These are phyloP conservation scores for Trichosporon ovoides DNA, from an alignment of 1,284 basidiomycete species.

Conservation along the genomic window DNA sequence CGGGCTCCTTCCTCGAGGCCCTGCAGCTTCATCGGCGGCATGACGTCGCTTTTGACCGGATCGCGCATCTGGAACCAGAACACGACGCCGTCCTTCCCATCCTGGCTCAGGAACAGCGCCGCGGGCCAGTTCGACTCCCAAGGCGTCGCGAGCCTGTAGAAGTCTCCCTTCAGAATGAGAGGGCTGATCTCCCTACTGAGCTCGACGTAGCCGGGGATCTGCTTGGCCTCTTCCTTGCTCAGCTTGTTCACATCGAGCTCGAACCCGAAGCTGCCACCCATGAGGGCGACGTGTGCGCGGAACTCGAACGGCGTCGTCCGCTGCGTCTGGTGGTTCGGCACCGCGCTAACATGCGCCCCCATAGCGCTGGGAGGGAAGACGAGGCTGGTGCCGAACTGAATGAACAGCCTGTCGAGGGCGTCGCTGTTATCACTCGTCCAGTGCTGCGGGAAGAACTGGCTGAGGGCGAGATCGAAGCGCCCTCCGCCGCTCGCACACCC, in stretches of 20 bases:
- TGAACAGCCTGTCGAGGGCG: slow-evolving; percentile 28
- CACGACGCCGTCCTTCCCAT: slow-evolving; percentile 7
- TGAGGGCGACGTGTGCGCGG: slow-evolving; percentile 40
- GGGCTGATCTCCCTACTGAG: slow-evolving; percentile 25
- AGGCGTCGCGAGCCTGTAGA: slow-evolving; percentile 25
- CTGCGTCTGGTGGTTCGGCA: slow-evolving; percentile 31
- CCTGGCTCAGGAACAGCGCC: slow-evolving; percentile 18
- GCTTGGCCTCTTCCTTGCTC: slow-evolving; percentile 16
- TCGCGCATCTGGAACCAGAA: slow-evolving; percentile 18
- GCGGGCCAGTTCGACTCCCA: slow-evolving; percentile 29
- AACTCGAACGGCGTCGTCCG: slow-evolving; percentile 32
- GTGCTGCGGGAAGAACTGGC: slow-evolving; percentile 31
- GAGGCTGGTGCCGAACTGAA: slow-evolving; percentile 33
- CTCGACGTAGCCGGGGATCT: slow-evolving; percentile 22
- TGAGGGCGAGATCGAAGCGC: slow-evolving; percentile 33
- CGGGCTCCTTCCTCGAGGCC: slow-evolving; percentile 16
- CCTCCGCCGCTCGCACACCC: slow-evolving; percentile 39
- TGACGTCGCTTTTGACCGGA: not conserved
- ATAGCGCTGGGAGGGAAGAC: slow-evolving; percentile 30
- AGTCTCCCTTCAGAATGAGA: slow-evolving; percentile 27
- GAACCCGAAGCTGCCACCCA: slow-evolving; percentile 36
- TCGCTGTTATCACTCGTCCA: slow-evolving; percentile 41
- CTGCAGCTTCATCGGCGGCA: slow-evolving; percentile 19
- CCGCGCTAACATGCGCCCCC: slow-evolving; percentile 31
- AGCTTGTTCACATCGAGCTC: slow-evolving; percentile 31